Evolutionary conservation across 352 stramenopile genomes (phyloP), one percentile per base, ranked within the genome.

Genomic region (Phytopythium helicoides): DNA sequence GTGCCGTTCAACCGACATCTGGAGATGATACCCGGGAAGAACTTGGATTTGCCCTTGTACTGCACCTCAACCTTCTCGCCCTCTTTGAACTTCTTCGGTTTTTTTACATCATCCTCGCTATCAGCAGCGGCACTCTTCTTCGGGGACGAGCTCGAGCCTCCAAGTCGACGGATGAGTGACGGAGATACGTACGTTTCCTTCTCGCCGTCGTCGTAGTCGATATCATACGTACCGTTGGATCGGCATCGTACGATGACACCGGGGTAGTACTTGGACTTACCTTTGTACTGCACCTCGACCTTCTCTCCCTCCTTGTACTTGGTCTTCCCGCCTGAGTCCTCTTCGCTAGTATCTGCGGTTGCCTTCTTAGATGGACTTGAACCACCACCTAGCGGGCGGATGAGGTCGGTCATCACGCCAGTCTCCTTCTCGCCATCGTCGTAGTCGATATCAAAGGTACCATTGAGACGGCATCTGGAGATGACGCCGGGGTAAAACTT

Each of bases 171-270:
- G 47, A 72, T 68, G 39, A 72, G 22, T 36, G 66, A 53, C 8
- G 59, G 38, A 25, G 44, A 52, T 25, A 68, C 52, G 35, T 55
- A 41, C 14, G 48, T 69, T 37, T 69, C 26, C 25, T 54, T 62
- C 7, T 62, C 58, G 10, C 78, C 78, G 39, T 90, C 77, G 40
- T 91, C 71, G 51, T 85, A 93, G 40, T 80, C 64, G 42, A 94
- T 81, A 40, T 90, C 71, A 46, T 82, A 94, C 2, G 76, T 89
- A 0, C 79, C 84, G 48, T 89, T 80, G 21, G 68, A 47, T 14
- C 65, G 63, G 40, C 54, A 78, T 1, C 74, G 66, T 50, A 56
- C 35, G 28, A 86, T 64, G 6, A 76, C 52, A 25, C 84, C 86
- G 16, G 66, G 53, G 35, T 70, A 86, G 47, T 71, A 94, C 33